Percentiles rank a stretch among this genome's conserved stretches.
These are phyloP conservation scores for Huntiella abstrusa DNA, from an alignment of 2,329 filamentous ascomycete species.

Conservation along the genomic window DNA sequence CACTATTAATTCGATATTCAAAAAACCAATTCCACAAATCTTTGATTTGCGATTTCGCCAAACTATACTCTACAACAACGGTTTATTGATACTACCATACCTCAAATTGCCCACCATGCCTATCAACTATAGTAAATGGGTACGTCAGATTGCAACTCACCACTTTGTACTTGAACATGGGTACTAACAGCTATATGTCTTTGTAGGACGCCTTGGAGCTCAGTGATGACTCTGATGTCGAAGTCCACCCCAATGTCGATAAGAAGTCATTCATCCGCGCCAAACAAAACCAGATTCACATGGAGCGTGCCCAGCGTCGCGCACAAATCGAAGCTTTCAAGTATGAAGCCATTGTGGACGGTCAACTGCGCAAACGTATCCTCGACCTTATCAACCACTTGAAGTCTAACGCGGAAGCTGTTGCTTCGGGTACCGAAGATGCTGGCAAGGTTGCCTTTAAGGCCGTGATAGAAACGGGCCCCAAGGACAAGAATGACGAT, in stretches of 20 bases:
- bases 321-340: constrained; percentile 79
- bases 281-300: constrained; percentile 93
- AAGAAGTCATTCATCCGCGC: constrained; percentile 96
- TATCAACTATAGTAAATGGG: constrained; percentile 51
- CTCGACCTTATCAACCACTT: constrained; percentile 57
- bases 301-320: constrained; percentile 68
- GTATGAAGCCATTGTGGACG: constrained; percentile 85
- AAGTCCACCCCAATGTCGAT: constrained; percentile 97
- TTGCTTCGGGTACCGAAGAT: constrained; percentile 30
- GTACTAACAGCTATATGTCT: constrained; percentile 9
- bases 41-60: neutral
- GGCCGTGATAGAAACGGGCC: constrained; percentile 63
- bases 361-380: constrained; percentile 73
- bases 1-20: constrained; percentile 15
- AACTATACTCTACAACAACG: no score
- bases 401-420: constrained; percentile 48
- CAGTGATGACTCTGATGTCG: constrained; percentile 92
- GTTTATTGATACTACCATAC: neutral
- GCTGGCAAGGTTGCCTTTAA: constrained; percentile 76
- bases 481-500: constrained; percentile 50
- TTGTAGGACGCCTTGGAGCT: constrained; percentile 76
- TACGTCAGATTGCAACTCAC: constrained; percentile 18
- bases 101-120: constrained; percentile 23
- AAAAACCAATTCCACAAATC: constrained; percentile 8
- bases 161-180: neutral